phyloP scores from a whole-genome alignment of 2,329 filamentous ascomycete genomes.

The Chaetomiaceae sp. region DNA sequence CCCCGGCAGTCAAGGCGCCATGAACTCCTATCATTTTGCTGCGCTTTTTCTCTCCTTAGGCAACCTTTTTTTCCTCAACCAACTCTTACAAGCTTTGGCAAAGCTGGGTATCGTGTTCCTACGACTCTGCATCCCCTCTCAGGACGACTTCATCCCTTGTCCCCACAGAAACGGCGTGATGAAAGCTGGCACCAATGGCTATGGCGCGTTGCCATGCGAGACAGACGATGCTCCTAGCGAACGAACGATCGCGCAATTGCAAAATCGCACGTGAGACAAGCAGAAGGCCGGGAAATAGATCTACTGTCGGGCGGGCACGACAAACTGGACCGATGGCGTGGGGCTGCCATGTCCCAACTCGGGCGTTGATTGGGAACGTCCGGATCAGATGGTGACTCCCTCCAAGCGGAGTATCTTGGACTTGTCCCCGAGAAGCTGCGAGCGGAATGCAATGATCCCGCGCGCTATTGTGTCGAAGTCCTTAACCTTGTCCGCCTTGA shows the following conservation, averaged over 20 bases:
- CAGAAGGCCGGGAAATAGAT: neutral
- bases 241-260: slow-evolving; percentile 6
- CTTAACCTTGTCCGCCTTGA: slow-evolving; percentile 55
- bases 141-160: neutral
- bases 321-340: neutral
- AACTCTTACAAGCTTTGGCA: slow-evolving; percentile 14
- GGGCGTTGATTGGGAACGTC: neutral
- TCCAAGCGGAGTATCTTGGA: slow-evolving; percentile 60
- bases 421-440: slow-evolving; percentile 59
- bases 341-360: neutral
- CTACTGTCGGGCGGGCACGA: slow-evolving; percentile 11
- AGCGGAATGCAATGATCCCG: slow-evolving; percentile 63
- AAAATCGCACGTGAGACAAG: slow-evolving; percentile 6
- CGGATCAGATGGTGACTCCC: slow-evolving; percentile 35
- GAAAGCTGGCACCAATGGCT: neutral
- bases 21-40: neutral
- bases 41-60: neutral
- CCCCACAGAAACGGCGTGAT: neutral
- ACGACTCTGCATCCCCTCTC: slow-evolving; percentile 3
- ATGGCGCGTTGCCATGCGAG: neutral
- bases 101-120: slow-evolving; percentile 17
- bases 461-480: slow-evolving; percentile 64
- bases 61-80: neutral
- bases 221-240: neutral
- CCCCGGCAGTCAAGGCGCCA: neutral